Evolutionary conservation across 805 yeast species (phyloP).

Genomic region (Candida nanaspora): DNA sequence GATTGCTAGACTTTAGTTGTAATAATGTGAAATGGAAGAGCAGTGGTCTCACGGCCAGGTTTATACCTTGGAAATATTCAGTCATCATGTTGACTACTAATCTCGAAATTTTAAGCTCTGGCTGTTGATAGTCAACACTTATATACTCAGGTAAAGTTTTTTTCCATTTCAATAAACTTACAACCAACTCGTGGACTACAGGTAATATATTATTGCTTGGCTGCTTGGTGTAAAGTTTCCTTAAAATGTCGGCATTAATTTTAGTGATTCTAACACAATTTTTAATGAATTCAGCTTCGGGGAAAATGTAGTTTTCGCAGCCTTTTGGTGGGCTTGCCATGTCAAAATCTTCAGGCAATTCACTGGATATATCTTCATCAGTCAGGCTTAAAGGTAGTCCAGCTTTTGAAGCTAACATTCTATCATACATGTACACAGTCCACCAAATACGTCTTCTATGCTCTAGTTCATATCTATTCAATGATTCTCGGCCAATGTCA

Average conservation of each 20-base stretch:
- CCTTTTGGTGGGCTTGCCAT: constrained; percentile 55
- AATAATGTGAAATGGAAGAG: constrained; percentile 69
- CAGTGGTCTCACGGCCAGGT: constrained; percentile 70
- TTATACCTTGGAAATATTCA: constrained; percentile 78
- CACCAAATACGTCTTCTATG: constrained; percentile 36
- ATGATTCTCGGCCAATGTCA: constrained; percentile 61
- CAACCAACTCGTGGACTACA: constrained; percentile 62
- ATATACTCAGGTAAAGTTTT: constrained; percentile 56
- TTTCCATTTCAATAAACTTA: constrained; percentile 62
- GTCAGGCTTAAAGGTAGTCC: constrained; percentile 75
- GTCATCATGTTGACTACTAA: constrained; percentile 70
- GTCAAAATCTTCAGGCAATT: constrained; percentile 65
- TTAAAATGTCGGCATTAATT: constrained; percentile 66
- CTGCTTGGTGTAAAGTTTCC: constrained; percentile 65
- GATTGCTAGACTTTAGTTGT: constrained; percentile 38
- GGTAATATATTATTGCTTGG: constrained; percentile 74
- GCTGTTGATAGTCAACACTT: constrained; percentile 51
- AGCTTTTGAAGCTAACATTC: constrained; percentile 78
- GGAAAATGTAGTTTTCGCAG: constrained; percentile 61
- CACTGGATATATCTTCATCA: constrained; percentile 76
- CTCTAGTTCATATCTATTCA: constrained; percentile 46
- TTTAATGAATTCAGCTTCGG: constrained; percentile 69
- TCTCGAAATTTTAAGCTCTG: constrained; percentile 52
- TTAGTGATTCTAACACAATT: constrained; percentile 75
- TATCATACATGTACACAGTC: constrained; percentile 36